Evolutionary conservation across 768 basidiomycete genomes (phyloP), one percentile per base, ranked within the genome.

Genomic region (Lentinula lateritia): DNA sequence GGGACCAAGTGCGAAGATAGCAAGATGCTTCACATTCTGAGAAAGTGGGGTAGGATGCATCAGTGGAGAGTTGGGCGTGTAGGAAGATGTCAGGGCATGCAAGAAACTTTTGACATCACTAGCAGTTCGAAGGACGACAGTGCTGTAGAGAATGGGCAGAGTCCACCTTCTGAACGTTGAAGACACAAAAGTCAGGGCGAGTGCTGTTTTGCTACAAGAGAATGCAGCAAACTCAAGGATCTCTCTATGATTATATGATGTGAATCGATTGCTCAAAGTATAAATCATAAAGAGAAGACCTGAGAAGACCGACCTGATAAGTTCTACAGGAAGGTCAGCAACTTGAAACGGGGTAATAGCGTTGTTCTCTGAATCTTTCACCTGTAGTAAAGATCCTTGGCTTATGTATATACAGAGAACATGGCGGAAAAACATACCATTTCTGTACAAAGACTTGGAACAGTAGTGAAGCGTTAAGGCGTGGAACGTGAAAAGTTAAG

Each of bases 141-240:
- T 76, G 58, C 72, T 67, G 66, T 75, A 76, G 39, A 77, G 69
- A 36, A 72, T 61, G 23, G 72, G 74, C 43, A 74, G 72, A 32
- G 70, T 71, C 70, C 73, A 74, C 15, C 59, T 63, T 50, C 68
- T 69, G n/a, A 72, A 67, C 38, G 69, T 66, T 54, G 70, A 70
- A 28, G 74, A 74, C 52, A 78, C 76, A 55, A 73, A 73, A 8
- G 73, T 70, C 57, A 77, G 66, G 34, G 70, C 42, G 35, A 73
- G 69, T 9, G 73, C 71, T 32, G 75, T 71, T 18, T 66, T 60
- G 16, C 48, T 65, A 58, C 69, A 67, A 15, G 62, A 56, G 41
- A 43, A 54, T 13, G 77, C 75, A 36, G 75, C 76, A 54, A 73
- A 69, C 52, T 74, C 72, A 66, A 78, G 64, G 61, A 79, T 66